phyloP scores from a whole-genome alignment of 2,329 filamentous ascomycete genomes.

The Ophiostoma ulmi region DNA sequence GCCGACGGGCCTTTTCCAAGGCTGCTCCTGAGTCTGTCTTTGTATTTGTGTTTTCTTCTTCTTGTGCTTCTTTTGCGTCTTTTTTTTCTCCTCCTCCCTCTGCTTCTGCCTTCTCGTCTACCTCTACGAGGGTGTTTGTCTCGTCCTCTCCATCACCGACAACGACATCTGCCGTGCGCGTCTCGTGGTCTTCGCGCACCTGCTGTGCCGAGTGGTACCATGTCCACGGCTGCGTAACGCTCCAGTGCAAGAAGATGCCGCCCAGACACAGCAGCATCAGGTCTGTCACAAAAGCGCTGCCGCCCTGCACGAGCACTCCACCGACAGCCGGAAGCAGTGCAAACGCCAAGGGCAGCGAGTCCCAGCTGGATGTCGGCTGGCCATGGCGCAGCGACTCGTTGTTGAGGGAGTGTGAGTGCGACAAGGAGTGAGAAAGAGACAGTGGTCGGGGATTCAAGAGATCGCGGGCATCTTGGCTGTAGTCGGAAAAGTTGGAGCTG shows the following conservation, averaged over 20 bases:
- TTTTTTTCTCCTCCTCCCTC: slow-evolving; percentile 23
- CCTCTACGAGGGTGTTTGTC: slow-evolving; percentile 14
- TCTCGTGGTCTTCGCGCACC: slow-evolving; percentile 50
- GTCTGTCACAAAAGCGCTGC: slow-evolving; percentile 77
- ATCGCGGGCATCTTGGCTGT: slow-evolving; percentile 66
- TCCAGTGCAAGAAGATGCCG: slow-evolving; percentile 87
- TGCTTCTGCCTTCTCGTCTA: slow-evolving; percentile 36
- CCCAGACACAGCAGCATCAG: slow-evolving; percentile 73
- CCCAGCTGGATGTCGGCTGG: slow-evolving; percentile 62
- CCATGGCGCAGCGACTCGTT: slow-evolving; percentile 37
- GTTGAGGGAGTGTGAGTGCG: slow-evolving; percentile 20
- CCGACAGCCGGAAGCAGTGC: slow-evolving; percentile 81
- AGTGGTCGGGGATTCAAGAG: slow-evolving; percentile 54
- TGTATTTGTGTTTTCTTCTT: background rate
- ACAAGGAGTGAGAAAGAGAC: slow-evolving; percentile 22
- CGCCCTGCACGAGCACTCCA: slow-evolving; percentile 78
- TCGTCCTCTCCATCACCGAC: slow-evolving; percentile 35
- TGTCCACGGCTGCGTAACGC: slow-evolving; percentile 80
- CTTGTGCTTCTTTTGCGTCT: background rate
- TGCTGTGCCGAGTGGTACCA: slow-evolving; percentile 71
- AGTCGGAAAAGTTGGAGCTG: slow-evolving; percentile 68
- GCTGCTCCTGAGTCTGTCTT: background rate
- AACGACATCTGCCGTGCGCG: slow-evolving; percentile 35
- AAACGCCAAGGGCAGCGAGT: slow-evolving; percentile 75
- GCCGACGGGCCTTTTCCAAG: slow-evolving; percentile 21